These are phyloP conservation scores for Cladosporium austrohemisphaericum DNA, from an alignment of 2,329 filamentous ascomycete species.

Conservation along the genomic window DNA sequence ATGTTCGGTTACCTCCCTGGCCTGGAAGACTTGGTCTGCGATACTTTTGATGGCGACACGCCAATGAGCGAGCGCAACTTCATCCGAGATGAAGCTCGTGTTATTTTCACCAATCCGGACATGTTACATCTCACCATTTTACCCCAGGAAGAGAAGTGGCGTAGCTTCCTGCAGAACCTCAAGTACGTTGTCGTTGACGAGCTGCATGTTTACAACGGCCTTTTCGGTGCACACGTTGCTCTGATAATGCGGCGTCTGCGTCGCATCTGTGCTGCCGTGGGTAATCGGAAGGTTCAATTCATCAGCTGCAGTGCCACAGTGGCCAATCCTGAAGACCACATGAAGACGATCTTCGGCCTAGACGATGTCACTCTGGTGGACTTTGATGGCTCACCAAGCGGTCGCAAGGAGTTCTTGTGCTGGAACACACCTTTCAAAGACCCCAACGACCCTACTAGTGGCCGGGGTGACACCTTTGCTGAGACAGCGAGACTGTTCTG, in stretches of 20 bases:
- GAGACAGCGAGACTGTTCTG: conserved; percentile 91
- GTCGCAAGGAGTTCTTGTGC: conserved; percentile 89
- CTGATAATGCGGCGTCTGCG: conserved; percentile 89
- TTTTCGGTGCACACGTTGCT: conserved; percentile 90
- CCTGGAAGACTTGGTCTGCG: conserved; percentile 71
- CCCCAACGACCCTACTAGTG: conserved; percentile 78
- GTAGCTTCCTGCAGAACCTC: conserved; percentile 80
- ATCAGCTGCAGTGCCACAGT: conserved; percentile 96
- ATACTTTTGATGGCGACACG: conserved; percentile 95
- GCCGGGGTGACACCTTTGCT: conserved; percentile 73
- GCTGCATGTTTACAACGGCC: conserved; percentile 91
- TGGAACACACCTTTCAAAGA: conserved; percentile 98
- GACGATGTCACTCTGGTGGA: conserved; percentile 77
- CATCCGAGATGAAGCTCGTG: conserved; percentile 82
- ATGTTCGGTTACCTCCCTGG: conserved; percentile 76
- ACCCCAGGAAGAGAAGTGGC: conserved; percentile 86
- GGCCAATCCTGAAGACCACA: conserved; percentile 85
- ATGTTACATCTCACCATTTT: conserved; percentile 95
- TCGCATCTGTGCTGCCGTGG: conserved; percentile 83
- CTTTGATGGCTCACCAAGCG: conserved; percentile 88
- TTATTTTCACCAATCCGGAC: conserved; percentile 97
- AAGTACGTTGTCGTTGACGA: conserved; percentile 83
- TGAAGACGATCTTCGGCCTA: conserved; percentile 89
- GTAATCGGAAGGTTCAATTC: conserved; percentile 81
- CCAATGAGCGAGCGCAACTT: conserved; percentile 71